These are phyloP conservation scores for Backusella sp. DNA, from an alignment of 192 early-diverging fungal genomes.

Conservation along the genomic window DNA sequence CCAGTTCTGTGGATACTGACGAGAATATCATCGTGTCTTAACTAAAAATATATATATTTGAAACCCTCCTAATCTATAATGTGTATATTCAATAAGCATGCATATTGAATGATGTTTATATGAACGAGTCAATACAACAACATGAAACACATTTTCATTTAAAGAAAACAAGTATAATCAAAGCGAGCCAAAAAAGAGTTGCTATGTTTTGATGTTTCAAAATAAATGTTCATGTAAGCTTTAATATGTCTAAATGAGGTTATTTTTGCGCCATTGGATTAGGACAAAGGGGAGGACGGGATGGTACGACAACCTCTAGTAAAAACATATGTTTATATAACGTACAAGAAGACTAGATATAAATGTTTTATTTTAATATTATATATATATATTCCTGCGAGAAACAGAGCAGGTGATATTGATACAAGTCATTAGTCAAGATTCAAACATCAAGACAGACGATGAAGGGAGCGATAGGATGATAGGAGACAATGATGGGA, in stretches of 20 bases:
- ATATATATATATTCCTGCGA: neutral
- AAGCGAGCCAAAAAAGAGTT: neutral
- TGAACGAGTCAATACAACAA: too few species aligned
- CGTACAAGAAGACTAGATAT: neutral
- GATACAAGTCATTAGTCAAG: neutral
- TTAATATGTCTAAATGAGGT: neutral
- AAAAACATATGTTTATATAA: too few species aligned
- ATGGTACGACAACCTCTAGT: too few species aligned
- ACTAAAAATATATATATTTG: too few species aligned
- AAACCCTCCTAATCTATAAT: neutral
- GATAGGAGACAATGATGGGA: neutral
- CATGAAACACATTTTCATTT: neutral
- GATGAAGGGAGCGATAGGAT: neutral
- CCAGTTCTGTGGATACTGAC: too few species aligned
- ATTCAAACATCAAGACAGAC: neutral
- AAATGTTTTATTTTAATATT: neutral
- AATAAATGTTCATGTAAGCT: neutral
- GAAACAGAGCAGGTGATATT: neutral
- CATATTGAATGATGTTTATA: neutral
- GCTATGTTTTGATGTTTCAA: neutral
- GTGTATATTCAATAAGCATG: neutral
- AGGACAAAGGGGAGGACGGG: too few species aligned
- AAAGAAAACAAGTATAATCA: neutral
- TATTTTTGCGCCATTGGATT: too few species aligned
- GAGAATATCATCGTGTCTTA: neutral